Conservation (phyloP, 345 rosid species). For the Linum trigynum region DNA sequence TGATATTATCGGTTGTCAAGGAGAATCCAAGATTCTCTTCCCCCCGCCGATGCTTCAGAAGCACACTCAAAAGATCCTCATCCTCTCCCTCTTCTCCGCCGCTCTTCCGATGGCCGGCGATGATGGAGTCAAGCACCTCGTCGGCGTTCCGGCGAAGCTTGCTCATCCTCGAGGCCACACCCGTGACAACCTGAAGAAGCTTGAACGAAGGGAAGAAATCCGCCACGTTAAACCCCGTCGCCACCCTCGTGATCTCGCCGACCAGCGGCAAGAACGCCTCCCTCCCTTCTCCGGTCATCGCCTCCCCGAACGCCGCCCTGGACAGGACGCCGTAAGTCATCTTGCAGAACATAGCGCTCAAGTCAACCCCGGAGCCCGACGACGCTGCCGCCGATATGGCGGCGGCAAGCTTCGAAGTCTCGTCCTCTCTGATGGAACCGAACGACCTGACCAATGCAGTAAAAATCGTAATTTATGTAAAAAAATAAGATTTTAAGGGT, state of each 20-base stretch:
- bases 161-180: background rate
- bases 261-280: no score
- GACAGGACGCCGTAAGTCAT: background rate
- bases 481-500: no score
- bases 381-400: background rate
- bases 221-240: no score
- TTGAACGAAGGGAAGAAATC: conserved; percentile 4
- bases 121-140: background rate
- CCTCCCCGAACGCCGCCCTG: background rate
- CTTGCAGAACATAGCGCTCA: background rate
- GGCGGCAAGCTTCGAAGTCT: background rate
- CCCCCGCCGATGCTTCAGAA: no score
- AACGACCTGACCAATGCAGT: background rate
- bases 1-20: background rate
- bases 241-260: no score
- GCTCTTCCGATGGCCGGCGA: background rate
- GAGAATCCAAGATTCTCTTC: conserved; percentile 1
- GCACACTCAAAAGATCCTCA: background rate
- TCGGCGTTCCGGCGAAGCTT: background rate
- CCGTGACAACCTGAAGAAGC: background rate
- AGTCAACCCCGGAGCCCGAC: background rate
- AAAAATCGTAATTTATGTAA: no score
- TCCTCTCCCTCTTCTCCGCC: background rate
- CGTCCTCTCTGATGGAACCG: background rate
- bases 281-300: no score